Evolutionary conservation across 2,329 filamentous ascomycete genomes (phyloP), one percentile per base, ranked within the genome.

Genomic region (Penicillium verrucosum): DNA sequence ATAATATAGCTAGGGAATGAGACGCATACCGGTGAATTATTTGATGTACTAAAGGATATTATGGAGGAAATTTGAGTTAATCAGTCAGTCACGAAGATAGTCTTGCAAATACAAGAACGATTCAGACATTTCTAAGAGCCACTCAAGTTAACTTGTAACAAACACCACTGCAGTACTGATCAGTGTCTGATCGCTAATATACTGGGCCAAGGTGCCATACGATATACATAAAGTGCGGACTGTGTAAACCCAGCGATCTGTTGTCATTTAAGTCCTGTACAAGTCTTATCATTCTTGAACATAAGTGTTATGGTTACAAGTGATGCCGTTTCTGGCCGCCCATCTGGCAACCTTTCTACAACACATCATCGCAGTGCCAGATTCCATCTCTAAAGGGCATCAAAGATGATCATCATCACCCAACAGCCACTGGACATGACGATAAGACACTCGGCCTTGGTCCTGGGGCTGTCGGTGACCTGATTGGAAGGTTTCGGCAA

Each of bases 401-500:
- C 50, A 53, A 18, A 53, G 50, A 25, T 40, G n/a, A 8, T 40
- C 32, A 25, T 46, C 50, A 30, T 53, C 50, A 30, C 50, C 50
- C 34, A 74, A 54, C 47, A 74, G 27, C 69, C 70, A 74, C 51
- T 73, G 57, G 21, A 94, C 70, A 61, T 90, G 86, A 36, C 89
- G 78, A 69, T 89, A 90, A 0, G 86, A 80, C 0, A 85, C 85
- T 16, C 80, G 81, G 0, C 89, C 87, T 47, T 87, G 83, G 67
- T 89, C 90, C 72, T 89, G 84, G 0, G 82, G 81, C 61, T 71
- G 64, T 70, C 73, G 73, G 18, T 74, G 72, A n/a, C 72, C 72
- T 11, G 68, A 68, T 63, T 70, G 68, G 54, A 60, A 73, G 7
- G 69, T 73, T 63, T 74, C 64, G 2, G 86, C 85, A 67, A 84